These are phyloP conservation scores for Alternaria viburni DNA, from an alignment of 2,329 filamentous ascomycete species.

Conservation along the genomic window DNA sequence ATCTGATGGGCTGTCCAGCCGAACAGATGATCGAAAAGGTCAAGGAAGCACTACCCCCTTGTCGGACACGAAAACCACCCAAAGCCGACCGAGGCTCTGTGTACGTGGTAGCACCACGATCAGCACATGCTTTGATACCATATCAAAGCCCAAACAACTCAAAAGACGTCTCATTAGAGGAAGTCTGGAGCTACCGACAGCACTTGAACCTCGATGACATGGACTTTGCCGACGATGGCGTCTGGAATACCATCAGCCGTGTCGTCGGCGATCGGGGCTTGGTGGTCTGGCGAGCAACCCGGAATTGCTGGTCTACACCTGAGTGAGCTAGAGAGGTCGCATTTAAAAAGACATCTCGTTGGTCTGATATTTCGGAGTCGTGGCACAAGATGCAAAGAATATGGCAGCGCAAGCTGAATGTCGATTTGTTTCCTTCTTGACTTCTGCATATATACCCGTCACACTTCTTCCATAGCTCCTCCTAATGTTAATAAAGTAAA, in stretches of 20 bases:
- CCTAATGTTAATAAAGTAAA: neutral
- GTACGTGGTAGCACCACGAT: constrained; percentile 72
- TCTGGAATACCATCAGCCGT: constrained; percentile 72
- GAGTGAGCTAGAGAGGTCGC: neutral
- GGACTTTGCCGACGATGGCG: constrained; percentile 77
- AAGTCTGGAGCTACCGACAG: constrained; percentile 71
- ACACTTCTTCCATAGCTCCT: neutral
- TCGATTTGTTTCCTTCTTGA: neutral
- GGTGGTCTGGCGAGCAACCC: constrained; percentile 52
- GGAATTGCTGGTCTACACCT: constrained; percentile 42
- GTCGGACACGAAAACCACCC: constrained; percentile 35
- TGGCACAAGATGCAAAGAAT: neutral
- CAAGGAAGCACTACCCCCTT: constrained; percentile 60
- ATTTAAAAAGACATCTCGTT: neutral
- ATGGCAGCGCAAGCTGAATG: neutral
- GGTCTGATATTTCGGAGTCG: neutral
- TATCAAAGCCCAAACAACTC: constrained; percentile 41
- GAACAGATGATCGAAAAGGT: constrained; percentile 66
- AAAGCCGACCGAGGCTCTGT: constrained; percentile 60
- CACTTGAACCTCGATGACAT: constrained; percentile 82
- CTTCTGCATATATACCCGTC: constrained; percentile 9
- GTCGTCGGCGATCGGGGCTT: constrained; percentile 63
- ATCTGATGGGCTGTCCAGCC: constrained; percentile 75
- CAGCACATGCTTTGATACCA: constrained; percentile 71
- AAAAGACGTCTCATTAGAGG: constrained; percentile 65